phyloP scores from a whole-genome alignment of 768 basidiomycete genomes.

The Tricholomella constricta region DNA sequence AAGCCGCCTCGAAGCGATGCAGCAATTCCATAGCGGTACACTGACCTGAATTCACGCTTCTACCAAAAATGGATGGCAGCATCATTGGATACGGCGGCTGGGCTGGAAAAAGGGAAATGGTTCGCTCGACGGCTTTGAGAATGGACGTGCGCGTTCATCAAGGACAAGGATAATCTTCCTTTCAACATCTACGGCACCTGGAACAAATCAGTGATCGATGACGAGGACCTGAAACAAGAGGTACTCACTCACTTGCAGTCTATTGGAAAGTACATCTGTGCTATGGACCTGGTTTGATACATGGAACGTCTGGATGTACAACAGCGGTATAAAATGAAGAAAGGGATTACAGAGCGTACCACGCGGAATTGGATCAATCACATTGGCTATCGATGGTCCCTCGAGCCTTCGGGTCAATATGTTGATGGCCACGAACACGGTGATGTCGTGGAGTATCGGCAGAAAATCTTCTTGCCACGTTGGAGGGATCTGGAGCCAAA shows the following conservation, averaged over 20 bases:
- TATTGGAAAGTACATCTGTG: constrained; percentile 18
- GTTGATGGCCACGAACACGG: constrained; percentile 32
- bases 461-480: constrained; percentile 27
- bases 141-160: constrained; percentile 1
- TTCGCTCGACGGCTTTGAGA: constrained; percentile 7
- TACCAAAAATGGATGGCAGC: constrained; percentile 7
- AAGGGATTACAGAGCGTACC: constrained; percentile 19
- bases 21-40: constrained; percentile 7
- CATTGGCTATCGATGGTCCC: too few species aligned
- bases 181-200: too few species aligned
- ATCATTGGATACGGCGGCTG: constrained; percentile 1
- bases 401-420: too few species aligned
- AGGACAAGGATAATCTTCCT: constrained; percentile 1
- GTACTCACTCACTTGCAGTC: constrained; percentile 15
- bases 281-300: constrained; percentile 22
- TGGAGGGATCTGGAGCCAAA: too few species aligned
- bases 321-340: constrained; percentile 12
- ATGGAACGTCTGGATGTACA: constrained; percentile 10
- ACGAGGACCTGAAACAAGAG: constrained; percentile 15
- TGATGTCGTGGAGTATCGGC: constrained; percentile 30
- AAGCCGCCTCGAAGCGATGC: constrained; percentile 3
- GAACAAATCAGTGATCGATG: constrained; percentile 9
- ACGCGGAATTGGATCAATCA: constrained; percentile 23
- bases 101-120: constrained; percentile 1
- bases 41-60: background rate